Evolutionary conservation across 495 filamentous ascomycete species (phyloP), one percentile per base, ranked within the genome.

Genomic region (Neurospora sp.): DNA sequence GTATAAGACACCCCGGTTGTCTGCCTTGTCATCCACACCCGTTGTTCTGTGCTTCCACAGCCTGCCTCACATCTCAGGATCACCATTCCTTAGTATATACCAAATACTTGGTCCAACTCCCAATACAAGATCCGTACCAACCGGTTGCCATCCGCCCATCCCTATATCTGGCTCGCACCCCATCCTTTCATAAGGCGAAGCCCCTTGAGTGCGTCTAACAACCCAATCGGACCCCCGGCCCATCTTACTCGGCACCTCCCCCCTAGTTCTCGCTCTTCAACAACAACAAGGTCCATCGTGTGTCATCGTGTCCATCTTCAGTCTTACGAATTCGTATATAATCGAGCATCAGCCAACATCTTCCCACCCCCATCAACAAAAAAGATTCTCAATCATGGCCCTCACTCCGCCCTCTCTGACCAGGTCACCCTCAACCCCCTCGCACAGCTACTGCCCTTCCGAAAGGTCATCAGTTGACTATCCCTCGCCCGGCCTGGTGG

Each of bases 371-470:
- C 39, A 37, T 73, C 70, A 40, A 23, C 70, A 40, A 42, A 38
- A 40, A 44, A 74, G 44, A 73, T 75, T 48, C 70, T 73, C 73
- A 73, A 78, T 71, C 76, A 86, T 86, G 84, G 84, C 85, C 77
- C 80, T 82, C 73, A 83, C 84, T 79, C 84, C 84, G 74, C 84
- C 84, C 48, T 79, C 83, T 73, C 80, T 86, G 72, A 84, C 83
- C 70, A 80, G 83, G 79, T 86, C 84, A 76, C 81, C 84, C 27
- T 80, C 83, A 20, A 83, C 84, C 42, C 82, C 84, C 71, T 79
- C 83, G 44, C 80, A 83, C 79, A 85, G 84, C 48, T 84, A 83
- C 76, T 85, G 83, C 81, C 78, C 80, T 18, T 86, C 84, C 37
- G 81, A 83, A 71, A 81, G 82, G 75, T 84, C 83, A 12, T 81